A percentile compares a stretch with the other conserved stretches of the same genome.
Conservation (phyloP, 352 stramenopile species). For the Sclerospora graminicola region DNA sequence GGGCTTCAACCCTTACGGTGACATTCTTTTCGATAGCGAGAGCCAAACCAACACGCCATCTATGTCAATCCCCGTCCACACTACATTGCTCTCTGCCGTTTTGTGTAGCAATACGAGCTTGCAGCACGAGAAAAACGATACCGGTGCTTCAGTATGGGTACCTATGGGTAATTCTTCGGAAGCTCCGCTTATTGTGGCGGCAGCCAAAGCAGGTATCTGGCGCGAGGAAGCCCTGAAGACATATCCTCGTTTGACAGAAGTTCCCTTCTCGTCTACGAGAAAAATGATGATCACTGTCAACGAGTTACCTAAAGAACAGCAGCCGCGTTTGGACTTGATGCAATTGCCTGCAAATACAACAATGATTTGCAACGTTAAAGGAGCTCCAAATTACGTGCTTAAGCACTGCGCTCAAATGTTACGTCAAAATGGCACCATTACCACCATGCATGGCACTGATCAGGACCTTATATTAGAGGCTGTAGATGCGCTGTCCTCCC, state of each 20-base stretch:
- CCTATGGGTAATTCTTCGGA: slow-evolving; percentile 67
- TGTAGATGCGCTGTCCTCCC: slow-evolving; percentile 47
- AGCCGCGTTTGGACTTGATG: slow-evolving; percentile 26
- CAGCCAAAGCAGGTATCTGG: slow-evolving; percentile 52
- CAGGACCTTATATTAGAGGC: slow-evolving; percentile 32
- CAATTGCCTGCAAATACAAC: slow-evolving; percentile 29
- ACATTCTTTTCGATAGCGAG: slow-evolving; percentile 35
- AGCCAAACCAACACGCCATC: slow-evolving; percentile 33
- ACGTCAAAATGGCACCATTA: slow-evolving; percentile 32
- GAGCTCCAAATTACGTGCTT: slow-evolving; percentile 52
- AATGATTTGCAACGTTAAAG: slow-evolving; percentile 53
- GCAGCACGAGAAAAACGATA: slow-evolving; percentile 36
- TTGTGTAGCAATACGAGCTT: slow-evolving; percentile 67
- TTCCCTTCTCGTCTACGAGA: slow-evolving; percentile 89
- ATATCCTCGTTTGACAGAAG: slow-evolving; percentile 71
- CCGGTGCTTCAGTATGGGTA: slow-evolving; percentile 27
- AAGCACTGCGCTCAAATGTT: slow-evolving; percentile 46
- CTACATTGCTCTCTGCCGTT: slow-evolving; percentile 41
- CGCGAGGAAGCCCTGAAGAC: slow-evolving; percentile 29
- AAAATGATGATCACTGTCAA: slow-evolving; percentile 91
- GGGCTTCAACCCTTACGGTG: slow-evolving; percentile 38
- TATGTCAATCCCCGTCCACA: slow-evolving; percentile 26
- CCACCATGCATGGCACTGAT: slow-evolving; percentile 26
- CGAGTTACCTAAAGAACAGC: slow-evolving; percentile 21
- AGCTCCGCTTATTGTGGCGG: slow-evolving; percentile 49